phyloP scores from a whole-genome alignment of 2,329 filamentous ascomycete genomes.

The Talaromyces sp. region DNA sequence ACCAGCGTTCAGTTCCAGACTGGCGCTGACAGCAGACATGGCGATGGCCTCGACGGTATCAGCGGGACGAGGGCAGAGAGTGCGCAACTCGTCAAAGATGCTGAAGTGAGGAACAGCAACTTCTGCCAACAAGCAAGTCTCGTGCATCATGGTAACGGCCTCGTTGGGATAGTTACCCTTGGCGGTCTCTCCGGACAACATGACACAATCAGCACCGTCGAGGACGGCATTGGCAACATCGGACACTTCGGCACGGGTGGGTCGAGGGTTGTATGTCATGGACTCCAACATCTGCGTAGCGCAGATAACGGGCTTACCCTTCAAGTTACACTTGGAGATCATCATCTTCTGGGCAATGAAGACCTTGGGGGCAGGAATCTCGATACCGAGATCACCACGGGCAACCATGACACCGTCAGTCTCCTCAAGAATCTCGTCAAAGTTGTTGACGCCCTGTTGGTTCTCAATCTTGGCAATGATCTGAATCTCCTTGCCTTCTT shows the following conservation, averaged over 20 bases:
- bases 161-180: constrained; percentile 93
- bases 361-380: constrained; percentile 96
- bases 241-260: constrained; percentile 95
- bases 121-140: constrained; percentile 94
- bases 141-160: constrained; percentile 96
- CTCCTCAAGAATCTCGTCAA: constrained; percentile 90
- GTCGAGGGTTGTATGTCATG: constrained; percentile 99
- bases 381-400: constrained; percentile 96
- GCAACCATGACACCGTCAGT: constrained; percentile 99
- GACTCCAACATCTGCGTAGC: constrained; percentile 99
- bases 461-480: constrained; percentile 99
- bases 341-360: constrained; percentile 99
- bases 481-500: constrained; percentile 92
- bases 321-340: constrained; percentile 99
- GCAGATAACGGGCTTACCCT: constrained; percentile 97
- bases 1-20: constrained; percentile 91
- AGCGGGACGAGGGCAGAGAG: constrained; percentile 75
- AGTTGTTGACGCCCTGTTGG: constrained; percentile 99
- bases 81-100: constrained; percentile 92
- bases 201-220: constrained; percentile 97
- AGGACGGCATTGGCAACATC: constrained; percentile 98
- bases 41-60: constrained; percentile 88
- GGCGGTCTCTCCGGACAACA: constrained; percentile 98
- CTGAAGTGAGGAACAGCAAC: constrained; percentile 96
- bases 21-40: constrained; percentile 94